Evolutionary conservation across 768 basidiomycete genomes (phyloP).

Genomic region (Rhizopogon salebrosus): DNA sequence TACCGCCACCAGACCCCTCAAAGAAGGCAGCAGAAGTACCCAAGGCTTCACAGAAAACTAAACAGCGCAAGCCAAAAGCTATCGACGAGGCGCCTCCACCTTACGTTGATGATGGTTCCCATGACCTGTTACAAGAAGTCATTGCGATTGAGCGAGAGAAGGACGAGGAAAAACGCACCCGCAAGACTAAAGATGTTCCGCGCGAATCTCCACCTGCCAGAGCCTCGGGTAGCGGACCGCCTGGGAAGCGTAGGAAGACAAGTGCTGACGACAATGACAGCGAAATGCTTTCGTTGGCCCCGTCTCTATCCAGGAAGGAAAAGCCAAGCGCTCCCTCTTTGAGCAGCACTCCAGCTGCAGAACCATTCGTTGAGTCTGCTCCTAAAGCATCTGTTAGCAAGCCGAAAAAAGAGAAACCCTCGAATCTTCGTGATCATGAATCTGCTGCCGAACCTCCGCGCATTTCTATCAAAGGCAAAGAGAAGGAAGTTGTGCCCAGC

Average conservation of each 20-base stretch:
- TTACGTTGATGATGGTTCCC: slow-evolving; percentile 76
- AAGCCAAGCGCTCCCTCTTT: slow-evolving; percentile 27
- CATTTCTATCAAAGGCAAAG: slow-evolving; percentile 66
- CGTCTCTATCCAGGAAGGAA: slow-evolving; percentile 54
- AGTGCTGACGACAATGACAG: slow-evolving; percentile 44
- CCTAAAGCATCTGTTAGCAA: slow-evolving; percentile 27
- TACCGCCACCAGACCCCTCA: slow-evolving; percentile 23
- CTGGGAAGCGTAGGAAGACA: slow-evolving; percentile 56
- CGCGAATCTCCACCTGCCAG: slow-evolving; percentile 33
- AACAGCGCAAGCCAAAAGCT: slow-evolving; percentile 39
- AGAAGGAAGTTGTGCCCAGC: slow-evolving; percentile 45
- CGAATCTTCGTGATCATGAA: neutral
- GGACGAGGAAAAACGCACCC: slow-evolving; percentile 47
- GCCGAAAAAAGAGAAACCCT: slow-evolving; percentile 42
- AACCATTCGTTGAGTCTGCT: slow-evolving; percentile 21
- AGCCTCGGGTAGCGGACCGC: slow-evolving; percentile 31
- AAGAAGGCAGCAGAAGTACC: slow-evolving; percentile 28
- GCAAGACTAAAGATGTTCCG: slow-evolving; percentile 34
- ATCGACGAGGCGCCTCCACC: slow-evolving; percentile 51
- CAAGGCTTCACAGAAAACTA: slow-evolving; percentile 33
- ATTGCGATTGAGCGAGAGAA: slow-evolving; percentile 73
- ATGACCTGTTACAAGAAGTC: slow-evolving; percentile 77
- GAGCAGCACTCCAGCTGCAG: slow-evolving; percentile 39
- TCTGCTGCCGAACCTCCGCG: slow-evolving; percentile 26
- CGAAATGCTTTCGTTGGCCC: slow-evolving; percentile 57